These are phyloP conservation scores for Ascochyta koolunga DNA, from an alignment of 2,329 filamentous ascomycete genomes.

Conservation along the genomic window DNA sequence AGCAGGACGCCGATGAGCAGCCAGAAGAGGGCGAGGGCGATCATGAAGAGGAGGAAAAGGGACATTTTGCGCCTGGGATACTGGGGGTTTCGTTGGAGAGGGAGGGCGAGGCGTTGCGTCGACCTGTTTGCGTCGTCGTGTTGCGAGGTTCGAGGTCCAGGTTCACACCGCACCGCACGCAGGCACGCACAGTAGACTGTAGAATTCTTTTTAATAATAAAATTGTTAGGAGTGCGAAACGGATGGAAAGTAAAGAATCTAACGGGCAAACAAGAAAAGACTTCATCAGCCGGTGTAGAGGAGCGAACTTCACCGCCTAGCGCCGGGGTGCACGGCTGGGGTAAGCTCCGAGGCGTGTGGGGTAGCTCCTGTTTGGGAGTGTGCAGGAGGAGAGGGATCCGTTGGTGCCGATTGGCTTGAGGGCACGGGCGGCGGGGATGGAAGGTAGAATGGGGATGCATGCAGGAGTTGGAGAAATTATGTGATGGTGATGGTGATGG, in stretches of 20 bases:
- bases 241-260: neutral
- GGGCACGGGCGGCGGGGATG: no score
- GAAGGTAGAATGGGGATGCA: no score
- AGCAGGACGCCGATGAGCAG: constrained; percentile 23
- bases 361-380: constrained; percentile 10
- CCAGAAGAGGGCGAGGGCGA: constrained; percentile 27
- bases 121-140: no score
- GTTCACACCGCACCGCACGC: no score
- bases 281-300: constrained; percentile 9
- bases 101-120: no score
- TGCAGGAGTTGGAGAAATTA: no score
- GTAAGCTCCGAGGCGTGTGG: constrained; percentile 18
- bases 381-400: neutral
- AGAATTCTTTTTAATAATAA: no score
- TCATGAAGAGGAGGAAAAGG: constrained; percentile 21
- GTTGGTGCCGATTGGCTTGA: constrained; percentile 8
- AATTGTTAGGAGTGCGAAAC: neutral
- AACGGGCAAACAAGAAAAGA: neutral
- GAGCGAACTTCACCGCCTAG: constrained; percentile 20
- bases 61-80: neutral
- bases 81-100: no score
- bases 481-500: no score
- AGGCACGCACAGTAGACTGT: no score
- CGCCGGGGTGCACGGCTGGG: neutral
- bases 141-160: no score